Evolutionary conservation across 805 yeast species (phyloP).

Genomic region (Priceomyces medius): DNA sequence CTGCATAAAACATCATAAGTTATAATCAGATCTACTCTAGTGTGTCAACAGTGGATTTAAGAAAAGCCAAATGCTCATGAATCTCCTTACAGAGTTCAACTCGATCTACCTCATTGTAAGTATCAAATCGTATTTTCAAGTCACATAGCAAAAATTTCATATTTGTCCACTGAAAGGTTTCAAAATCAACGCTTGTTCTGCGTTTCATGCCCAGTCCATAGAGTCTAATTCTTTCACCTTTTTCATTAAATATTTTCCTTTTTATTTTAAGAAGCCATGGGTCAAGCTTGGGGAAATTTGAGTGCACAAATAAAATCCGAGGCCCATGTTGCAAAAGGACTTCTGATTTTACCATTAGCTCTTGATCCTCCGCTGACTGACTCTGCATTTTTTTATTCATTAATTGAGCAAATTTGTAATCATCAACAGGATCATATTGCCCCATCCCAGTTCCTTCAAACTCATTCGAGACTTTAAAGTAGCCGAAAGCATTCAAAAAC

Average conservation of each 20-base stretch:
- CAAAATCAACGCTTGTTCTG: slow-evolving; percentile 57
- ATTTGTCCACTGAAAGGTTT: slow-evolving; percentile 56
- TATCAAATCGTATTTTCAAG: slow-evolving; percentile 42
- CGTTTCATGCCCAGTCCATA: slow-evolving; percentile 57
- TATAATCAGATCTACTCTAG: slow-evolving; percentile 32
- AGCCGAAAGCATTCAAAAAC: slow-evolving; percentile 52
- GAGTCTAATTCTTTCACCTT: slow-evolving; percentile 51
- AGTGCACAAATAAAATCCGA: slow-evolving; percentile 54
- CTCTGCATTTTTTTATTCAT: slow-evolving; percentile 12
- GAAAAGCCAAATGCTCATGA: slow-evolving; percentile 42
- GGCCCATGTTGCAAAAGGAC: slow-evolving; percentile 18
- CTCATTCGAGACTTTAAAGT: slow-evolving; percentile 30
- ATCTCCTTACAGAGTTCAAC: slow-evolving; percentile 51
- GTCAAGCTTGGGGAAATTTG: slow-evolving; percentile 65
- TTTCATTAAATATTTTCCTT: slow-evolving; percentile 39
- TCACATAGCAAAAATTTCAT: slow-evolving; percentile 58
- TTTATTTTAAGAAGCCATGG: slow-evolving; percentile 53
- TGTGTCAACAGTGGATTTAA: slow-evolving; percentile 36
- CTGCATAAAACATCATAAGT: neutral
- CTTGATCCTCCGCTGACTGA: slow-evolving; percentile 9
- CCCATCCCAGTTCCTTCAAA: slow-evolving; percentile 77
- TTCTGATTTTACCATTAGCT: slow-evolving; percentile 6
- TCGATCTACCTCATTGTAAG: slow-evolving; percentile 42
- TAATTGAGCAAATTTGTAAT: slow-evolving; percentile 31
- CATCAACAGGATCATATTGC: slow-evolving; percentile 69